phyloP scores from a whole-genome alignment of 1,139 yeast genomes.

The Taphrina populina region DNA sequence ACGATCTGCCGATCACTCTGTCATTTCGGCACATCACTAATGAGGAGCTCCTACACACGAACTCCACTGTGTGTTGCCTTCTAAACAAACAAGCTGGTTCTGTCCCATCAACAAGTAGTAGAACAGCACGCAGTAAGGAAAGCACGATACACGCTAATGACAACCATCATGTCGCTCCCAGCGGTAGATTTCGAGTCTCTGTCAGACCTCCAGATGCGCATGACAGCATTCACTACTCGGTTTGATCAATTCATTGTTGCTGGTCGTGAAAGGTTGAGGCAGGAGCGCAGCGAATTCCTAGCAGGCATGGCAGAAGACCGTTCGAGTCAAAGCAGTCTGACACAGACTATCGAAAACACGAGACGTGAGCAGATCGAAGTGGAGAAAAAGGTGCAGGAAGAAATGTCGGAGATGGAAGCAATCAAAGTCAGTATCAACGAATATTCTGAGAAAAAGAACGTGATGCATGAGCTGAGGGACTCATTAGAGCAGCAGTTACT shows the following conservation, averaged over 20 bases:
- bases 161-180: constrained; percentile 8
- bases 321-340: not conserved
- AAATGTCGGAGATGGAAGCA: constrained; percentile 24
- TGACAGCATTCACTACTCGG: constrained; percentile 32
- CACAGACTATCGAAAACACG: constrained; percentile 18
- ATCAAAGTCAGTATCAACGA: constrained; percentile 19
- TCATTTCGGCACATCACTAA: too few species aligned
- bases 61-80: too few species aligned
- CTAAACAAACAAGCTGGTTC: too few species aligned
- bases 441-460: constrained; percentile 1
- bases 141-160: too few species aligned
- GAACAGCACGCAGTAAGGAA: too few species aligned
- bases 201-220: constrained; percentile 19
- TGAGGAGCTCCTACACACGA: too few species aligned
- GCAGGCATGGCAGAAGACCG: constrained; percentile 33
- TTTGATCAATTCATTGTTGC: constrained; percentile 33
- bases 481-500: constrained; percentile 16
- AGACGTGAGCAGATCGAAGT: constrained; percentile 12
- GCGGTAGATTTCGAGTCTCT: constrained; percentile 3
- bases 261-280: constrained; percentile 23
- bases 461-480: constrained; percentile 2
- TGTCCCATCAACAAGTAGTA: too few species aligned
- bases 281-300: constrained; percentile 19
- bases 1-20: too few species aligned
- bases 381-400: constrained; percentile 7